Conservation (phyloP, 768 basidiomycete genomes). For the Amanita rimosa region DNA sequence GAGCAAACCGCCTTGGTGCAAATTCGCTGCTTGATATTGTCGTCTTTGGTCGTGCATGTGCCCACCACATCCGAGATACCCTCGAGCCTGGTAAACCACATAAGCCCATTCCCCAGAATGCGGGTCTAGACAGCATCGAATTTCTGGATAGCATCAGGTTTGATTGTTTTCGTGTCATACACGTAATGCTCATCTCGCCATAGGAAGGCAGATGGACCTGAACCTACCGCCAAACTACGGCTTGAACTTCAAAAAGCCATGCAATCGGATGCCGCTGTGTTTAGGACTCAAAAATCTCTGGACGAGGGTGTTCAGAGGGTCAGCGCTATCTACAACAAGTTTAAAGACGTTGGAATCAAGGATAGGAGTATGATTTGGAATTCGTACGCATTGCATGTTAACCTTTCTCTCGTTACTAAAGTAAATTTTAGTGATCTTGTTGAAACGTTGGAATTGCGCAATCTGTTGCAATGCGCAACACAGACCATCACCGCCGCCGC, state of each 20-base stretch:
- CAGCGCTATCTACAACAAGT: conserved; percentile 77
- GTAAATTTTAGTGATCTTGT: conserved; percentile 68
- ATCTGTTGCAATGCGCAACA: conserved; percentile 88
- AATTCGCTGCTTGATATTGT: conserved; percentile 99
- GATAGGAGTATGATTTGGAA: conserved; percentile 99
- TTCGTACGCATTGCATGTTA: conserved; percentile 46
- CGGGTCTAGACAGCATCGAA: conserved; percentile 76
- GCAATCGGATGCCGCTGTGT: conserved; percentile 97
- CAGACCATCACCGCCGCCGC: conserved; percentile 92
- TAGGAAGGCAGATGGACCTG: conserved; percentile 69
- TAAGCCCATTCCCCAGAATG: conserved; percentile 76
- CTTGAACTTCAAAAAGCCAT: conserved; percentile 98
- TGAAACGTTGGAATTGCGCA: conserved; percentile 95
- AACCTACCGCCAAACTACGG: conserved; percentile 84
- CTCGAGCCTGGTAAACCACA: conserved; percentile 86
- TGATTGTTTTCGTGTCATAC: background rate
- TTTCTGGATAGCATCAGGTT: conserved; percentile 81
- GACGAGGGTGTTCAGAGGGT: conserved; percentile 92
- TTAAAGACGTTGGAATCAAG: conserved; percentile 88
- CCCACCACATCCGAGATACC: conserved; percentile 92
- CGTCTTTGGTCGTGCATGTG: conserved; percentile 98
- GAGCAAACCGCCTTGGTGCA: conserved; percentile 98
- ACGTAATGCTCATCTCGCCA: conserved; percentile 6
- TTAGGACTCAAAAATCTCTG: conserved; percentile 82
- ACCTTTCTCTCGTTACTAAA: background rate